Base-by-base conservation (phyloP, 805 yeast species). In the Tetrapisispora nanseiensis region DNA sequence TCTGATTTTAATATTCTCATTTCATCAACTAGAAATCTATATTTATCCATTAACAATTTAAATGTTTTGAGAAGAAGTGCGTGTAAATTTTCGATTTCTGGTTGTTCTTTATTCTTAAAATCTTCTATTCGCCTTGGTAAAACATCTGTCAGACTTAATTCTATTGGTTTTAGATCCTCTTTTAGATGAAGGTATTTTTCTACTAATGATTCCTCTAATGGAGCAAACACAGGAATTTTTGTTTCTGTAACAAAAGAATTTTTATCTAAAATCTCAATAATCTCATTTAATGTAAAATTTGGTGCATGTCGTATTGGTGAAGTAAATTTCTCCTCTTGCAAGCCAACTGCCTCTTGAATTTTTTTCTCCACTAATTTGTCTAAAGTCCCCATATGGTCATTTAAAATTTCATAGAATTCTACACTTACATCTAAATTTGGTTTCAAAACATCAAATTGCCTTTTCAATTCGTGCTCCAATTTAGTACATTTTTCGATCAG, bases 41-140 rank as follows among this genome's bases (percentile, higher is more conserved):
- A 70, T 45, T 68, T 67, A 11, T 59, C 60, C 8, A 67, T 48
- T 15, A 78, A 51, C 2, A 49, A 44, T 24, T 67, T 63, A 46
- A 72, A 75, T 40, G 63, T 68, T n/a, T 44, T 47, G 6, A 59
- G 54, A 10, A 67, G 54, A 16, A 75, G 66, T 44, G 24, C 66
- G 41, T 32, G 38, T 36, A 50, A 42, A 21, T 44, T 46, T 23
- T 38, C 52, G n/a, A 59, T 49, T 31, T 51, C 65, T 20, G 27
- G 28, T 35, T 44, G 39, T 37, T 47, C 50, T 47, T 46, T 71
- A 51, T 51, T 41, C 50, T 62, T 55, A 65, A 79, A 56, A 52
- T 71, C 47, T 56, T 76, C 47, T 65, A 67, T 49, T 39, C 78
- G 65, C 18, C 63, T 51, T 0, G 82, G 82, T 1, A 80, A 64